Conservation (phyloP, 257 asterid genomes). For the Ilex asprella region DNA sequence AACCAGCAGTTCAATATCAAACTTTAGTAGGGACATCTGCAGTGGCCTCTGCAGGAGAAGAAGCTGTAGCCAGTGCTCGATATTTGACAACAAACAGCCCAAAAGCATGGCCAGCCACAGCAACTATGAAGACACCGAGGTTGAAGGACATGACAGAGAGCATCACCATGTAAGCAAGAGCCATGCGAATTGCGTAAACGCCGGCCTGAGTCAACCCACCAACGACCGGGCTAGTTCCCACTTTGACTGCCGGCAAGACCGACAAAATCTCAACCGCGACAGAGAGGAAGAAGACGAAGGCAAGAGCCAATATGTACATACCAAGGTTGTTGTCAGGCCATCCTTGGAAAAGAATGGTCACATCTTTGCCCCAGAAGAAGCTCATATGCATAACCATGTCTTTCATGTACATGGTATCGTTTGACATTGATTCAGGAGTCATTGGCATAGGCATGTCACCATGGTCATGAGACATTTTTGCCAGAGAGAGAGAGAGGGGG, state of each 20-base stretch:
- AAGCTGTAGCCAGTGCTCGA: slow-evolving; percentile 14
- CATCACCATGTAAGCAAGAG: slow-evolving; percentile 65
- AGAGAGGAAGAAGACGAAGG: slow-evolving; percentile 39
- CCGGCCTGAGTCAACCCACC: slow-evolving; percentile 27
- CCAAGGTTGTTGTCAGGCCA: slow-evolving; percentile 49
- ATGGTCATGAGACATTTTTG: slow-evolving; percentile 1
- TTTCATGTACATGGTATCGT: slow-evolving; percentile 15
- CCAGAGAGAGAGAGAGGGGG: too few relatives aligned
- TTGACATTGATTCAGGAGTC: slow-evolving; percentile 1
- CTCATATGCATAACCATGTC: slow-evolving; percentile 33
- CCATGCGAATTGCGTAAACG: slow-evolving; percentile 47
- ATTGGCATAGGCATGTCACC: slow-evolving; percentile 19
- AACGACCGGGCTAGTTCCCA: slow-evolving; percentile 15
- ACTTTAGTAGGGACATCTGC: too few relatives aligned
- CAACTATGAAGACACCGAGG: slow-evolving; percentile 51
- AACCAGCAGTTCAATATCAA: too few relatives aligned
- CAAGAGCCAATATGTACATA: slow-evolving; percentile 51
- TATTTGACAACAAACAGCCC: slow-evolving; percentile 38
- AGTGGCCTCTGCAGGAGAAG: slow-evolving; percentile 1
- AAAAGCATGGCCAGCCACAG: slow-evolving; percentile 50
- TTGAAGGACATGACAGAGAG: slow-evolving; percentile 73
- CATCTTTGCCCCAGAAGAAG: slow-evolving; percentile 46
- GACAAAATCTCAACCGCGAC: slow-evolving; percentile 38
- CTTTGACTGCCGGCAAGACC: slow-evolving; percentile 15
- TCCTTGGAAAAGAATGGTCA: slow-evolving; percentile 32